Percentiles rank a stretch among this genome's conserved stretches.
Conservation (phyloP, 2,329 filamentous ascomycete species). For the Aureobasidium sp. region DNA sequence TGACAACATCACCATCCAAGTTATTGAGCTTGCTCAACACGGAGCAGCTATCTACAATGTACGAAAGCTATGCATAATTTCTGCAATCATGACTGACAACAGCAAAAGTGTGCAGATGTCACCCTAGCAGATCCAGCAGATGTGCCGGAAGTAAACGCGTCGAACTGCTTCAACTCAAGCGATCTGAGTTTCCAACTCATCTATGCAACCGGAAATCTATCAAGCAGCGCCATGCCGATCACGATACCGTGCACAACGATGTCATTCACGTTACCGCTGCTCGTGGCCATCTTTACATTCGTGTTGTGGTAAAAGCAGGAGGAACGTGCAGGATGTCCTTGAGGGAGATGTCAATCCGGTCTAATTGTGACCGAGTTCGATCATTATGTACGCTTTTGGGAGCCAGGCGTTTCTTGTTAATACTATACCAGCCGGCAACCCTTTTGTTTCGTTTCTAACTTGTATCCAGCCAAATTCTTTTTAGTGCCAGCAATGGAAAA, state of each 20-base stretch:
- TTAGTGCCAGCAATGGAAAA: background rate
- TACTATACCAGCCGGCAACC: background rate
- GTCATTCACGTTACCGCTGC: background rate
- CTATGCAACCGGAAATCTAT: slow-evolving; percentile 50
- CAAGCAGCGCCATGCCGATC: background rate
- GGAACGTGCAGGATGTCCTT: background rate
- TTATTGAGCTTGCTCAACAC: slow-evolving; percentile 76
- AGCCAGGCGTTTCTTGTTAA: background rate
- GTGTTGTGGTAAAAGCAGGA: background rate
- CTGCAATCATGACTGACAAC: slow-evolving; percentile 1
- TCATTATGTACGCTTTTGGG: background rate
- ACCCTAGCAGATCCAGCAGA: slow-evolving; percentile 77
- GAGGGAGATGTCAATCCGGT: background rate
- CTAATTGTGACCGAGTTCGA: background rate
- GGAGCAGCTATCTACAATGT: slow-evolving; percentile 78
- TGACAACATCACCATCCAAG: slow-evolving; percentile 85
- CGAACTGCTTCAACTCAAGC: slow-evolving; percentile 84
- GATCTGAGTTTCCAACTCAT: slow-evolving; percentile 68
- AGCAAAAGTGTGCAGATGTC: slow-evolving; percentile 84
- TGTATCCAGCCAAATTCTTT: background rate
- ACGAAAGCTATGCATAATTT: slow-evolving; percentile 30
- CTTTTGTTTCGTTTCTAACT: too few relatives aligned
- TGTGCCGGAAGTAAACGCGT: slow-evolving; percentile 64
- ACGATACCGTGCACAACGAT: background rate
- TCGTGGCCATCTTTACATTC: background rate